Percentiles rank a stretch among this genome's conserved stretches.
These are phyloP conservation scores for Xerocomus amazonicus DNA, from an alignment of 1,284 basidiomycete species.

Conservation along the genomic window DNA sequence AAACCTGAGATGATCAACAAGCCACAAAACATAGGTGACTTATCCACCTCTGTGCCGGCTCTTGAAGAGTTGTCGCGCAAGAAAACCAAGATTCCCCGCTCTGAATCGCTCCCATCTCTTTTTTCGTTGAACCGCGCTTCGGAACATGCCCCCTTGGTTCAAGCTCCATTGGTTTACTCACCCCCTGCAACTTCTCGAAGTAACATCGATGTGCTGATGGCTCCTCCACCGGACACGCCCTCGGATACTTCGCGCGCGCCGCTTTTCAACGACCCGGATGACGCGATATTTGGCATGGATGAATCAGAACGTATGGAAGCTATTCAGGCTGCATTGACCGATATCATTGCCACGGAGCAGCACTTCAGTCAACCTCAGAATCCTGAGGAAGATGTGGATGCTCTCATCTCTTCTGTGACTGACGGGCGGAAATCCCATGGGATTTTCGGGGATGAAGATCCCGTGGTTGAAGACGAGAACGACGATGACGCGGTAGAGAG, in stretches of 20 bases:
- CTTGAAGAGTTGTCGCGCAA: constrained; percentile 19
- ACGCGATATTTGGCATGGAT: constrained; percentile 58
- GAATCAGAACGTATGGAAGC: constrained; percentile 84
- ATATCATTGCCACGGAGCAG: constrained; percentile 86
- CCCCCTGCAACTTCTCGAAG: constrained; percentile 41
- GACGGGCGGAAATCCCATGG: constrained; percentile 26
- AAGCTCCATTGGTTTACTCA: constrained; percentile 20
- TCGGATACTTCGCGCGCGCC: constrained; percentile 62
- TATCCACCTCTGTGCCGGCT: constrained; percentile 11
- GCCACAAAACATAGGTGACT: constrained; percentile 19
- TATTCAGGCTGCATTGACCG: constrained; percentile 89
- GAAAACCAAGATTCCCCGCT: constrained; percentile 31
- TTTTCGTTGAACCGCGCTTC: constrained; percentile 19
- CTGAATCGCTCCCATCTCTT: constrained; percentile 40
- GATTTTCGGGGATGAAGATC: constrained; percentile 36
- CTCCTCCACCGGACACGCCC: constrained; percentile 50
- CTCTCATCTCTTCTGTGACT: constrained; percentile 3
- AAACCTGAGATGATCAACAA: constrained; percentile 29
- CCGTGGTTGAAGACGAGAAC: constrained; percentile 34
- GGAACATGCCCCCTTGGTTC: constrained; percentile 7
- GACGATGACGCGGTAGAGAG: constrained; percentile 45
- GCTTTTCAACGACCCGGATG: constrained; percentile 75
- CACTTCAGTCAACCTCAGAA: constrained; percentile 31
- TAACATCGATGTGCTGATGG: constrained; percentile 75
- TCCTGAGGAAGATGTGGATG: constrained; percentile 9